These are phyloP conservation scores for Yarrowia sp. DNA, from an alignment of 805 yeast genomes.

Conservation along the genomic window DNA sequence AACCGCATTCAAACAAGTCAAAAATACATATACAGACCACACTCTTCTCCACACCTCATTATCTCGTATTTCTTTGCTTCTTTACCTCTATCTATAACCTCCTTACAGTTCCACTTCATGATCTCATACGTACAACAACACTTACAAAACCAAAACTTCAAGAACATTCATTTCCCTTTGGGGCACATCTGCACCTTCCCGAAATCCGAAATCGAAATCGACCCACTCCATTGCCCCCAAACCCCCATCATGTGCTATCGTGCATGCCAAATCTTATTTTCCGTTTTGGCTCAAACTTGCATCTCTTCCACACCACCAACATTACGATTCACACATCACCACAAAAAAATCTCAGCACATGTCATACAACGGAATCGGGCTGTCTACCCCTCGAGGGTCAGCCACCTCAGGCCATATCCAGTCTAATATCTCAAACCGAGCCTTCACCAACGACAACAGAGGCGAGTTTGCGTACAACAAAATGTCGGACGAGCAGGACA, in stretches of 20 bases:
- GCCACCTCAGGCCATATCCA: slow-evolving; percentile 41
- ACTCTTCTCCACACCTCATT: no score
- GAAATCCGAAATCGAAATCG: no score
- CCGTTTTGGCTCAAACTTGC: not conserved
- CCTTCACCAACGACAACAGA: not conserved
- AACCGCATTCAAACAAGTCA: no score
- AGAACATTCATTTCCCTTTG: not conserved
- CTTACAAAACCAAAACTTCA: no score
- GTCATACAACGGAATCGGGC: slow-evolving; percentile 43
- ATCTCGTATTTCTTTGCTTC: no score
- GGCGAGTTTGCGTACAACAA: slow-evolving; percentile 33
- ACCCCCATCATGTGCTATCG: slow-evolving; percentile 10
- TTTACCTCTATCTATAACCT: no score
- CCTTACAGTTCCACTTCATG: no score
- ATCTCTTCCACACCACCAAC: not conserved
- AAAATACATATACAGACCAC: no score
- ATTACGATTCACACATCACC: not conserved
- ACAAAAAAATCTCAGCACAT: slow-evolving; percentile 25
- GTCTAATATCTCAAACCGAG: slow-evolving; percentile 32
- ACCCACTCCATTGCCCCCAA: not conserved
- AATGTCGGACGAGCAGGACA: slow-evolving; percentile 22
- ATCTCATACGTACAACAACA: no score
- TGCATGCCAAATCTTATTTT: not conserved
- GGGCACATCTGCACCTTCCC: not conserved
- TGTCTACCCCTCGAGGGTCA: slow-evolving; percentile 38